A percentile compares a stretch with the other conserved stretches of the same genome.
phyloP scores from a whole-genome alignment of 345 rosid genomes.

The Arabis hirsuta region DNA sequence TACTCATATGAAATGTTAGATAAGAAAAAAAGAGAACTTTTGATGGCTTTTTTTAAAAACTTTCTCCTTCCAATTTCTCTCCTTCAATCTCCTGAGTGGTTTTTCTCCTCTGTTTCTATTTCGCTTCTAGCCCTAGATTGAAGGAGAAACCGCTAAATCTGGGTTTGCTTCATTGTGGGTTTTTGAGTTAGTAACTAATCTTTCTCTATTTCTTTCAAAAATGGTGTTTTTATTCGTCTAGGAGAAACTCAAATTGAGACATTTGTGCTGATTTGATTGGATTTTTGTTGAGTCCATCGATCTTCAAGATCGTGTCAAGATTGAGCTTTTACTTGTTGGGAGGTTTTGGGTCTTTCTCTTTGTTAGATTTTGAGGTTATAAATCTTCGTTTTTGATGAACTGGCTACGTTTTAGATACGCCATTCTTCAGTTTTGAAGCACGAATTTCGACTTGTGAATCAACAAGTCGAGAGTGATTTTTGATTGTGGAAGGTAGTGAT shows the following conservation, averaged over 20 bases:
- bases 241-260: slow-evolving; percentile 8
- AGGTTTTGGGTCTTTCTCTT: slow-evolving; percentile 4
- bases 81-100: slow-evolving; percentile 5
- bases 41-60: neutral
- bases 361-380: slow-evolving; percentile 23
- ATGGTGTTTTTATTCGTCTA: neutral
- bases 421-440: slow-evolving; percentile 8
- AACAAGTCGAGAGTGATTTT: slow-evolving; percentile 34
- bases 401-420: slow-evolving; percentile 32
- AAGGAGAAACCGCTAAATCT: slow-evolving; percentile 33
- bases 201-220: slow-evolving; percentile 10
- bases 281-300: neutral
- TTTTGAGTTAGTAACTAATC: neutral
- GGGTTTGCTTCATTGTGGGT: slow-evolving; percentile 7
- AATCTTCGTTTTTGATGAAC: slow-evolving; percentile 22
- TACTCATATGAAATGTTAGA: neutral
- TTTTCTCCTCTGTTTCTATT: slow-evolving; percentile 10
- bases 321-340: slow-evolving; percentile 16
- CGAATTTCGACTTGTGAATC: slow-evolving; percentile 14
- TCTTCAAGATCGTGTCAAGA: slow-evolving; percentile 34
- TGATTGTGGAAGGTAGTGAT: slow-evolving; percentile 36
- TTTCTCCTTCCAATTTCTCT: slow-evolving; percentile 12
- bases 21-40: slow-evolving; percentile 5
- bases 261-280: slow-evolving; percentile 36
- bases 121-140: slow-evolving; percentile 22